Evolutionary conservation across 768 basidiomycete genomes (phyloP).

Genomic region (Russula sp.): DNA sequence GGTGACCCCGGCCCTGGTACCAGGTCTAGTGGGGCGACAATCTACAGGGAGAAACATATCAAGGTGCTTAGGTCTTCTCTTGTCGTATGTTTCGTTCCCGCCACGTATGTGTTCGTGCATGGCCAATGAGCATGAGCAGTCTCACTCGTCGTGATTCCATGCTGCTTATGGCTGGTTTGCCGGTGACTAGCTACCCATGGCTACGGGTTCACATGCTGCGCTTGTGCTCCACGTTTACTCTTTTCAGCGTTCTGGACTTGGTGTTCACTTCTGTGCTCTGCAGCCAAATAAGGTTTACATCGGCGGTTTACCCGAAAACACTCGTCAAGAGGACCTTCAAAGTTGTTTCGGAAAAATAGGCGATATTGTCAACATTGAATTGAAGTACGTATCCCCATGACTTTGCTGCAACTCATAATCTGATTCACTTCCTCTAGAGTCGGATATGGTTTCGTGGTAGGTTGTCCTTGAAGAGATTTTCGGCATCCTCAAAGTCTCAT

Average conservation of each 20-base stretch:
- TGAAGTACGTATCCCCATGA: conserved; percentile 59
- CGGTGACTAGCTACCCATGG: conserved; percentile 36
- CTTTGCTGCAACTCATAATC: conserved; percentile 4
- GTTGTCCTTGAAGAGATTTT: conserved; percentile 36
- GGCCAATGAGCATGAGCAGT: conserved; percentile 26
- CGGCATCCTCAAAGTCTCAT: too few species aligned
- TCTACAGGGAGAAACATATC: conserved; percentile 67
- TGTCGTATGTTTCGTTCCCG: conserved; percentile 32
- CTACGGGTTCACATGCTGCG: conserved; percentile 43
- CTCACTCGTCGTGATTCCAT: conserved; percentile 32
- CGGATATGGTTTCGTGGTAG: conserved; percentile 88
- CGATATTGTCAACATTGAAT: conserved; percentile 67
- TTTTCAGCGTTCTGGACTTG: conserved; percentile 49
- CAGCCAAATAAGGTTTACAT: conserved; percentile 94
- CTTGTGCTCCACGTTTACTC: conserved; percentile 41
- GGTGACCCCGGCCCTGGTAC: conserved; percentile 25
- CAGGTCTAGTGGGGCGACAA: conserved; percentile 28
- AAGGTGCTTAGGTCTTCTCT: conserved; percentile 82
- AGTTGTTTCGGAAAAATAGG: conserved; percentile 87
- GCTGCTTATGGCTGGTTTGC: conserved; percentile 29
- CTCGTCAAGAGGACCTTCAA: conserved; percentile 79
- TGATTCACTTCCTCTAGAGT: conserved; percentile 47
- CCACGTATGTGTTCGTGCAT: conserved; percentile 35
- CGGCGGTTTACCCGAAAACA: conserved; percentile 84
- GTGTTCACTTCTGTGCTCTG: conserved; percentile 61